Evolutionary conservation across 208 protist genomes (phyloP).

Genomic region (Zelonia costaricensis): DNA sequence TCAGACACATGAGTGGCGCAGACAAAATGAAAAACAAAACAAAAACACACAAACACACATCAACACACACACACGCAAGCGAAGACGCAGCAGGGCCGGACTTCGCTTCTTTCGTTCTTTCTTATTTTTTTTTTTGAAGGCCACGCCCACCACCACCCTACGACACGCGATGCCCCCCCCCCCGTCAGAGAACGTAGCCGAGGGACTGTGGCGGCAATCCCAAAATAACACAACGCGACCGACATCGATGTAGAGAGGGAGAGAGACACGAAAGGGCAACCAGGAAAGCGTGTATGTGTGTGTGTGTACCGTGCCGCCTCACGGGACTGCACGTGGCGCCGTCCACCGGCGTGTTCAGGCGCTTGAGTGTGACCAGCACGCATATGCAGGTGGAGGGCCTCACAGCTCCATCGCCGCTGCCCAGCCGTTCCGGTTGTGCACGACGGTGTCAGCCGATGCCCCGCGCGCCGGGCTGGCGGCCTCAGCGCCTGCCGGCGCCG

Average conservation of each 20-base stretch:
- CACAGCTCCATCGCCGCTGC: conserved; percentile 48
- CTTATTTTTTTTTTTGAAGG: too few species aligned
- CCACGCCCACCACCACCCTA: too few species aligned
- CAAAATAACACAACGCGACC: background rate
- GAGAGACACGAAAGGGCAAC: background rate
- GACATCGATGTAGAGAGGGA: background rate
- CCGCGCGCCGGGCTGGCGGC: background rate
- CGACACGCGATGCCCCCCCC: too few species aligned
- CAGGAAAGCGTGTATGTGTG: background rate
- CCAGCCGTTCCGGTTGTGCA: conserved; percentile 77
- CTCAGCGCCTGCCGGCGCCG: background rate
- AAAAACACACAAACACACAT: conserved; percentile 3
- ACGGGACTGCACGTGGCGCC: too few species aligned
- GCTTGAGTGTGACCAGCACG: too few species aligned
- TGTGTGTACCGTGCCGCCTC: too few species aligned
- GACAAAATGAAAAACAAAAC: too few species aligned
- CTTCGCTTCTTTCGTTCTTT: too few species aligned
- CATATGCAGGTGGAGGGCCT: background rate
- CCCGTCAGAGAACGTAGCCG: too few species aligned
- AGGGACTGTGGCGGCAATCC: too few species aligned
- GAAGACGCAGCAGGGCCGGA: background rate
- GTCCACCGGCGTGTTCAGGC: too few species aligned
- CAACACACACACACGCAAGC: conserved; percentile 1
- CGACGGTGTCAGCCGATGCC: background rate
- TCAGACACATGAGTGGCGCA: too few species aligned